Percentiles rank a stretch among this genome's conserved stretches.
phyloP scores from a whole-genome alignment of 1,139 yeast genomes.

The Zygosaccharomyces pseudobailii region DNA sequence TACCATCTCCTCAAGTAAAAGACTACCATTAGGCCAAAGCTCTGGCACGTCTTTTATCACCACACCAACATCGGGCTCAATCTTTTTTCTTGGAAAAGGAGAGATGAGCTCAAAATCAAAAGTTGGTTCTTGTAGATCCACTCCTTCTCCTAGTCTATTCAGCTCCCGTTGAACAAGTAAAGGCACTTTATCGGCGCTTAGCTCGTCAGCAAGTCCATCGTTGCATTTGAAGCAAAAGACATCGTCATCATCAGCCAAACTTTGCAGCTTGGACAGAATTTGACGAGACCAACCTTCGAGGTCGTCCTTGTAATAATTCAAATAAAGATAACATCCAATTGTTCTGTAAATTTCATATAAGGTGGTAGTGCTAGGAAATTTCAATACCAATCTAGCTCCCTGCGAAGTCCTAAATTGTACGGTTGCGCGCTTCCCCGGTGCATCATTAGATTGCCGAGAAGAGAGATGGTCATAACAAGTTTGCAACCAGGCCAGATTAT shows the following conservation, averaged over 20 bases:
- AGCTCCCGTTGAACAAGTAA: conserved; percentile 19
- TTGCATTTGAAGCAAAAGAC: conserved; percentile 23
- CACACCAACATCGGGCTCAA: conserved; percentile 34
- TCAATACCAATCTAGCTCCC: conserved; percentile 60
- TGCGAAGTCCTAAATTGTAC: conserved; percentile 46
- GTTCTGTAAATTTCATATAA: conserved; percentile 61
- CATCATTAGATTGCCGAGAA: neutral
- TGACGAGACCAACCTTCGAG: conserved; percentile 12
- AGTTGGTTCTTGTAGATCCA: conserved; percentile 35
- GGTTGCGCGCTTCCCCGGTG: conserved; percentile 23
- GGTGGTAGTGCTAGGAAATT: conserved; percentile 45
- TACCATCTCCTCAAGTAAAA: conserved; percentile 45
- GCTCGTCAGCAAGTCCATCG: conserved; percentile 8
- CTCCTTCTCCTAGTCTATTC: conserved; percentile 13
- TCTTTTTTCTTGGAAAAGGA: conserved; percentile 51
- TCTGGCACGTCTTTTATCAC: conserved; percentile 39
- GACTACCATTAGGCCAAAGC: conserved; percentile 60
- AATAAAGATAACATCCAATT: conserved; percentile 44
- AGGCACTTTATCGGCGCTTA: conserved; percentile 21
- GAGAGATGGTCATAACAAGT: conserved; percentile 16
- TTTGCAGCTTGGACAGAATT: conserved; percentile 14
- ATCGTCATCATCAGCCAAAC: conserved; percentile 15
- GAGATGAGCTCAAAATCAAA: conserved; percentile 49
- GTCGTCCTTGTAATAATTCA: conserved; percentile 17
- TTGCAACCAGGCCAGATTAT: conserved; percentile 23